phyloP scores from a whole-genome alignment of 140 eudicot species.

The Erigeron philadelphicus region DNA sequence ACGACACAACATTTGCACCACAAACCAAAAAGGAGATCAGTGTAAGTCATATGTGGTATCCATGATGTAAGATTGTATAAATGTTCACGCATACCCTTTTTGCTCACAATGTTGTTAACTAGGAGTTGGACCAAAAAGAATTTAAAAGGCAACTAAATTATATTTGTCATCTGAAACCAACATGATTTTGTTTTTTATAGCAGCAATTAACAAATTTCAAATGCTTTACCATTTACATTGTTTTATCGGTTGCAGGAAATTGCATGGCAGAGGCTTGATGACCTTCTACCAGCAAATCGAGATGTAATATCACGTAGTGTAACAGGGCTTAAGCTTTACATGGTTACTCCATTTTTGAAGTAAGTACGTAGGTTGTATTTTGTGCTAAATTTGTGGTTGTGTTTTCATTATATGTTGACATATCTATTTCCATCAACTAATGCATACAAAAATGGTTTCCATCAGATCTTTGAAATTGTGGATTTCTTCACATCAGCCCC shows the following conservation, averaged over 20 bases:
- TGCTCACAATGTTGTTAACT: neutral
- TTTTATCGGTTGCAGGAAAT: conserved; percentile 60
- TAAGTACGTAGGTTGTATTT: conserved; percentile 30
- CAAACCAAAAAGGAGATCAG: conserved; percentile 94
- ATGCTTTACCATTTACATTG: neutral
- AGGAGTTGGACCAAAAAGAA: neutral
- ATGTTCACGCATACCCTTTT: neutral
- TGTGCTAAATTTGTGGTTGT: neutral
- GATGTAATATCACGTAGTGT: conserved; percentile 88
- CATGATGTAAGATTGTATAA: neutral
- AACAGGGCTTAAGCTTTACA: conserved; percentile 89
- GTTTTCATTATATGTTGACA: neutral
- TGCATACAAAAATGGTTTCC: neutral
- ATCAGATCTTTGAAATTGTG: conserved; percentile 75
- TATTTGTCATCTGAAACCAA: neutral
- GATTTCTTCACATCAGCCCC: conserved; percentile 75
- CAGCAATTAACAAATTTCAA: neutral
- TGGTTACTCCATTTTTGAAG: conserved; percentile 94
- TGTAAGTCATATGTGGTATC: conserved; percentile 43
- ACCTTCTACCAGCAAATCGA: conserved; percentile 63
- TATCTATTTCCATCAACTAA: conserved; percentile 6
- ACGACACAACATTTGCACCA: conserved; percentile 88
- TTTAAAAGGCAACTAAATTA: neutral
- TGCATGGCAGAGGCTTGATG: conserved; percentile 97
- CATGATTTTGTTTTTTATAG: conserved; percentile 8